phyloP scores from a whole-genome alignment of 345 rosid genomes.

The Rhodomyrtus tomentosa region DNA sequence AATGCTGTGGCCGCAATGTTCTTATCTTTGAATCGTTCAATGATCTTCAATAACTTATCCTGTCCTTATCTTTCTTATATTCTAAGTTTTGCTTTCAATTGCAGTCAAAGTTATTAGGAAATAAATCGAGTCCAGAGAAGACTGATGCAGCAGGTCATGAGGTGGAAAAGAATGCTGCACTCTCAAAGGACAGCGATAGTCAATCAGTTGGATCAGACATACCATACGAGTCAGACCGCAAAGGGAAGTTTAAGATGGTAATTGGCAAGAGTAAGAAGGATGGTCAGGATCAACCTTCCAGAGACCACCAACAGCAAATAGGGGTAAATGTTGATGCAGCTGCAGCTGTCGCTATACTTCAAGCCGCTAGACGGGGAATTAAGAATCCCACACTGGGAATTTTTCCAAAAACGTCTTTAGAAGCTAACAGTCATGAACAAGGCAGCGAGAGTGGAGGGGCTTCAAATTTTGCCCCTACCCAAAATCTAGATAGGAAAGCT shows the following conservation, averaged over 20 bases:
- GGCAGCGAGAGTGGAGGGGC: slow-evolving; percentile 17
- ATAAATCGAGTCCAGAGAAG: slow-evolving; percentile 25
- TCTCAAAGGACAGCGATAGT: slow-evolving; percentile 28
- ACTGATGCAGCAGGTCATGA: slow-evolving; percentile 18
- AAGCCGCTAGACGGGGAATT: slow-evolving; percentile 83
- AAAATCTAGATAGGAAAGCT: background rate
- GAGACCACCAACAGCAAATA: slow-evolving; percentile 31
- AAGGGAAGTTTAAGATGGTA: slow-evolving; percentile 74
- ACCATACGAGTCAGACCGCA: slow-evolving; percentile 51
- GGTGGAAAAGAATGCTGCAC: slow-evolving; percentile 31
- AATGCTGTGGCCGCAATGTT: background rate
- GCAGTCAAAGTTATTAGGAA: slow-evolving; percentile 45
- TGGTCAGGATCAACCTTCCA: slow-evolving; percentile 37
- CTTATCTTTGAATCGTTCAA: background rate
- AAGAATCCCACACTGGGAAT: slow-evolving; percentile 56
- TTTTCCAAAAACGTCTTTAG: slow-evolving; percentile 25
- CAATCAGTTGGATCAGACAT: slow-evolving; percentile 36
- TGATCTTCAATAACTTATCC: background rate
- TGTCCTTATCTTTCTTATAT: slow-evolving; percentile 1
- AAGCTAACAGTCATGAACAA: slow-evolving; percentile 21
- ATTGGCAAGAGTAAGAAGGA: slow-evolving; percentile 59
- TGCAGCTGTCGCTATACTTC: slow-evolving; percentile 89
- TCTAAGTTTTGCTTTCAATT: background rate
- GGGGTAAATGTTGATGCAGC: slow-evolving; percentile 61
- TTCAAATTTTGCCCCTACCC: background rate